Evolutionary conservation across 371 early-diverging fungal species (phyloP).

Genomic region (Fennellomyces sp.): DNA sequence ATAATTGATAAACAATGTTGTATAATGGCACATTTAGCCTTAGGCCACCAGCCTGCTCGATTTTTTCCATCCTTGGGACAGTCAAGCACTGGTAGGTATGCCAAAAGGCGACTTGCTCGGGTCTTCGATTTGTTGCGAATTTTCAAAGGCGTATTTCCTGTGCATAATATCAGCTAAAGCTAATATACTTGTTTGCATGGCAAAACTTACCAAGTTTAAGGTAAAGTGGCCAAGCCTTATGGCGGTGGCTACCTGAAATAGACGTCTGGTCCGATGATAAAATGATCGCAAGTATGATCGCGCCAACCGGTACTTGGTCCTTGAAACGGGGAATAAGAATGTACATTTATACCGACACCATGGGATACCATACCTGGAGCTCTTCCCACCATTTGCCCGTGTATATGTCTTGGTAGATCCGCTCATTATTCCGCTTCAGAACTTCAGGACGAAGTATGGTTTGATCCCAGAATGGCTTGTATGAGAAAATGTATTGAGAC

Average conservation of each 20-base stretch:
- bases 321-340: neutral
- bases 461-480: neutral
- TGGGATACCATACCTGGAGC: neutral
- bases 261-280: neutral
- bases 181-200: no score
- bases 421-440: neutral
- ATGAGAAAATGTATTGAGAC: neutral
- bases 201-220: neutral
- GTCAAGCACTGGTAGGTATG: neutral
- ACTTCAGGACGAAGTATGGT: neutral
- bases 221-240: neutral
- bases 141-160: neutral
- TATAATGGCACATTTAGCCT: neutral
- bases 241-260: neutral
- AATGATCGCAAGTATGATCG: neutral
- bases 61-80: neutral
- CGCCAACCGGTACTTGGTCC: neutral
- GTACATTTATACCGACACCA: neutral
- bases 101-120: slow-evolving; percentile 5
- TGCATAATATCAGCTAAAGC: neutral
- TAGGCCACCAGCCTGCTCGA: neutral
- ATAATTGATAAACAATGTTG: neutral
- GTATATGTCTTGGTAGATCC: neutral
- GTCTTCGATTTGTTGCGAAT: neutral
- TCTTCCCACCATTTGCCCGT: slow-evolving; percentile 3